Base-by-base conservation (phyloP, 1,139 yeast species). In the Nakaseomyces glabratus region DNA sequence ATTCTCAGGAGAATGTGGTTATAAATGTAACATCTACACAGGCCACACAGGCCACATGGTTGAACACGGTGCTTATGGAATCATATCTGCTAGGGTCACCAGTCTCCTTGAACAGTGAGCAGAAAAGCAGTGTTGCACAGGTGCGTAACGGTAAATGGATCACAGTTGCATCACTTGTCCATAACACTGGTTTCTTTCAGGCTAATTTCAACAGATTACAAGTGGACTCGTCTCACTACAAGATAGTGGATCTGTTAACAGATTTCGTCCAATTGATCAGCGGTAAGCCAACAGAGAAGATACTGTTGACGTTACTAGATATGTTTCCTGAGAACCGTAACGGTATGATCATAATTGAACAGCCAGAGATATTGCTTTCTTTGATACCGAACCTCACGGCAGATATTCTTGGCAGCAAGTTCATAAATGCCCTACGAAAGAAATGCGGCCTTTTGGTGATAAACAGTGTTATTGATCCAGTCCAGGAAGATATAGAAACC, bases 21-120 rank as follows among this genome's bases (percentile, higher is more conserved):
- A 12, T 26, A 8, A 11, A 10, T 1, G 58, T 81, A 2, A 66
- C 82, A 0, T 70, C 77, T 41, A 62, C 67, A 1, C 72, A 69
- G 40, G 80, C 82, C 0, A 78, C 85, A 0, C 66, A 74, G 13
- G 77, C 93, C 1, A 54, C 71, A 4, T 82, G 93, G 93, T 60
- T 82, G 21, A 51, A 72, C 5, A 68, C 56, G 37, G 51, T 60
- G 4, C 40, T 66, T 6, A 45, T 63, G 9, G 68, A 63, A 35
- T 47, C 58, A 6, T 42, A 48, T 6, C 28, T 60, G 4, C 55
- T 39, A 20, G 58, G 57, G 3, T 30, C 29, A 11, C 49, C 58
- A 9, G 20, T 28, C 10, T 49, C 56, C 3, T 33, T 53, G 28
- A 52, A 51, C 26, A 37, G 42, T 10, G 24, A 20, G n/a, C 24